Base-by-base conservation (phyloP, 75 land plant species). In the Selaginella tamariscina region DNA sequence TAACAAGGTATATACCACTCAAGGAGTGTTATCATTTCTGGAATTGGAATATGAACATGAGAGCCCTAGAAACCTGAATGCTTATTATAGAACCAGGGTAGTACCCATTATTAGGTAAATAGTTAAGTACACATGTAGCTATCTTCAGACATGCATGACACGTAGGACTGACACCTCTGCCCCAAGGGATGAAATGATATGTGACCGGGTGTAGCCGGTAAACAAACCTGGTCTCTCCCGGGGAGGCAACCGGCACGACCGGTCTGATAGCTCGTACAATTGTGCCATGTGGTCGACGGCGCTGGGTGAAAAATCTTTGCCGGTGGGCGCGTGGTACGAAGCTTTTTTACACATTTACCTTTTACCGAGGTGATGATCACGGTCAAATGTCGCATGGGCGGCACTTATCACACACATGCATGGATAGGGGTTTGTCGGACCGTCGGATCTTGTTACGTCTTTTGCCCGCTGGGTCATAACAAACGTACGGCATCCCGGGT, bases 361-460 rank as follows among this genome's bases (percentile, higher is more conserved):
- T 39, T 39, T 39, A 39, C 49, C 49, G 15, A 39, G 49, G 49
- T 15, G 49, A 5, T 5, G 49, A 5, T 39, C 49, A 15, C 49
- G 49, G 49, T 39, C 49, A n/a, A 39, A 39, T 39, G 49, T 39
- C 49, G 49, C 49, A 39, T 39, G 49, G n/a, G n/a, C n/a, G n/a
- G n/a, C n/a, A n/a, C 49, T 15, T 15, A 5, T 15, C 15, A 5
- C 49, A 39, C 15, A 15, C 49, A 39, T 39, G 49, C 49, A 5
- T 5, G 15, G 49, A 39, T 39, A 5, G 49, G 11, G 49, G 15
- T 15, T 5, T 5, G 5, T 39, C 49, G 15, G 15, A 39, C 11
- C 49, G 49, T 5, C 11, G 49, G 49, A 39, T 39, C 49, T 39
- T 15, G 5, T 39, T 39, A 39, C 49, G n/a, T n/a, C n/a, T n/a